Conservation (phyloP, 2,329 filamentous ascomycete genomes). For the Trichoderma guizhouense region DNA sequence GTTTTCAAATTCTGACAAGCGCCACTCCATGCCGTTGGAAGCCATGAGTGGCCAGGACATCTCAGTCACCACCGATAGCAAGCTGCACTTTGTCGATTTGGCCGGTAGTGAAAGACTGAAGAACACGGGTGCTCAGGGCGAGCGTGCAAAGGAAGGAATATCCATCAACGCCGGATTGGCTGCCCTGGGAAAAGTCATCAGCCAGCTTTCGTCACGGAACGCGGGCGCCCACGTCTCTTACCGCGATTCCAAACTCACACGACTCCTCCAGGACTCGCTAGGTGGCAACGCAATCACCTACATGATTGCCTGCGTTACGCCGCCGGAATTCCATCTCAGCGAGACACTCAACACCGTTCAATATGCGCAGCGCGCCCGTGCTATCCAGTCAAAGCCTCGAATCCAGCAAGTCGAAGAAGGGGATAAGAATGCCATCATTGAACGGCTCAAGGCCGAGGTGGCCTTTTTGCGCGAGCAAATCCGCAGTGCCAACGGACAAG, state of each 20-base stretch:
- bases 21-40: constrained; percentile 82
- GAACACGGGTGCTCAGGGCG: constrained; percentile 93
- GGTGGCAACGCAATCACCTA: constrained; percentile 98
- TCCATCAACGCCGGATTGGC: constrained; percentile 97
- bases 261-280: constrained; percentile 90
- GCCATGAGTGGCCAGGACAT: constrained; percentile 64
- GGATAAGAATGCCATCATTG: constrained; percentile 91
- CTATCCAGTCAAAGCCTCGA: constrained; percentile 94
- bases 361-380: constrained; percentile 91
- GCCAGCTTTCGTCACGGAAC: constrained; percentile 88
- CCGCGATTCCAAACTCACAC: constrained; percentile 93
- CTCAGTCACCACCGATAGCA: constrained; percentile 87
- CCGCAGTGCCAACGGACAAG: constrained; percentile 68
- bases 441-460: constrained; percentile 89
- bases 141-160: constrained; percentile 92
- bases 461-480: constrained; percentile 93
- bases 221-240: constrained; percentile 92
- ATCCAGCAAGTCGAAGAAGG: constrained; percentile 92
- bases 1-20: constrained; percentile 66
- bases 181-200: constrained; percentile 95
- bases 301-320: constrained; percentile 98
- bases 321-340: constrained; percentile 93
- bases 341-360: constrained; percentile 97
- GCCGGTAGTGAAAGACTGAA: constrained; percentile 95
- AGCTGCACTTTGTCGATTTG: constrained; percentile 96